These are phyloP conservation scores for Atalantia buxifolia DNA, from an alignment of 345 rosid species.

Conservation along the genomic window DNA sequence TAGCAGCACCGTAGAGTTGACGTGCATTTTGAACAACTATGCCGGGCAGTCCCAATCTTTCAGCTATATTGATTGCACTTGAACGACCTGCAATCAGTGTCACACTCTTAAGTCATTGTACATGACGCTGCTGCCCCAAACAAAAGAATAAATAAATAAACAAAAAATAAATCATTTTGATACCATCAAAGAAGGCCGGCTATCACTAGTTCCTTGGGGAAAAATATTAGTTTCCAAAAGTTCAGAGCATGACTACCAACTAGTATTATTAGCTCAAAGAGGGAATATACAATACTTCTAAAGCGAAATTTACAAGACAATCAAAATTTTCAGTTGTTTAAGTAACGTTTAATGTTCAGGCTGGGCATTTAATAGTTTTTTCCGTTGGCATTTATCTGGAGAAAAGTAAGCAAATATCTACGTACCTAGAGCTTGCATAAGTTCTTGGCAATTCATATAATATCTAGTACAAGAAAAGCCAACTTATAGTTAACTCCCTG, in stretches of 20 bases:
- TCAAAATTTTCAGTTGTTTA: not conserved
- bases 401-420: not conserved
- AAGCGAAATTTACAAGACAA: not conserved
- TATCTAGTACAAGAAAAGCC: not conserved
- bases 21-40: slow-evolving; percentile 51
- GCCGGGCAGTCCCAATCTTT: slow-evolving; percentile 69
- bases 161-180: not conserved
- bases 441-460: no score
- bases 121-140: not conserved
- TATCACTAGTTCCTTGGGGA: not conserved
- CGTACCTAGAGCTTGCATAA: not conserved
- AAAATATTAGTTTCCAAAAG: not conserved
- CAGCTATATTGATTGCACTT: slow-evolving; percentile 86
- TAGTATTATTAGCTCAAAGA: not conserved
- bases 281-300: not conserved
- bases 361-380: not conserved
- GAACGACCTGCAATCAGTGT: slow-evolving; percentile 62
- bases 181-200: not conserved
- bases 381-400: not conserved
- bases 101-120: slow-evolving; percentile 2
- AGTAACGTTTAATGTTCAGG: not conserved
- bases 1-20: slow-evolving; percentile 68
- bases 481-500: not conserved
- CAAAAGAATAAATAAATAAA: no score
- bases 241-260: not conserved